Percentiles rank a stretch among this genome's conserved stretches.
Evolutionary conservation across 2,329 filamentous ascomycete species (phyloP).

Genomic region (Cladobotryum mycophilum): DNA sequence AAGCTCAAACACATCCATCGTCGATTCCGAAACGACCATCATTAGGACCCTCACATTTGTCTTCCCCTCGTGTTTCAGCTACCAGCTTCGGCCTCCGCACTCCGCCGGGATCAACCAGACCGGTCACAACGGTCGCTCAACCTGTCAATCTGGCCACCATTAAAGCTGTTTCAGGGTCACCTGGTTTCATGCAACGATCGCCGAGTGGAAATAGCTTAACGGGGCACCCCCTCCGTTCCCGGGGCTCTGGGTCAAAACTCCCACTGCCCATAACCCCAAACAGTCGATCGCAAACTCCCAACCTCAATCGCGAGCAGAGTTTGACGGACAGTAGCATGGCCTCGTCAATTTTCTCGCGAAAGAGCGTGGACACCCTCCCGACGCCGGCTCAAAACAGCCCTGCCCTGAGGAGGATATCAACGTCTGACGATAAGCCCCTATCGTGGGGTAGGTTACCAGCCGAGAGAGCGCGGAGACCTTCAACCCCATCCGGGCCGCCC

Average conservation of each 20-base stretch:
- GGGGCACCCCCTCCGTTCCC: slow-evolving; percentile 27
- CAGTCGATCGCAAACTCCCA: slow-evolving; percentile 30
- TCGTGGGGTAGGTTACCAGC: slow-evolving; percentile 22
- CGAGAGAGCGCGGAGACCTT: slow-evolving; percentile 8
- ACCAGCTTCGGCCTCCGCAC: neutral
- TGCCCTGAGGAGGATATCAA: slow-evolving; percentile 15
- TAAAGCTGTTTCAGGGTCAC: slow-evolving; percentile 14
- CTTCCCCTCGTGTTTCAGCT: slow-evolving; percentile 8
- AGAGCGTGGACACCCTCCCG: slow-evolving; percentile 28
- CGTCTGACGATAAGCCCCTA: slow-evolving; percentile 13
- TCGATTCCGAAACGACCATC: slow-evolving; percentile 15
- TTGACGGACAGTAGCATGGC: slow-evolving; percentile 39
- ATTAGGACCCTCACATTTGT: neutral
- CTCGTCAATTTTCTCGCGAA: slow-evolving; percentile 35
- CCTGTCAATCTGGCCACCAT: slow-evolving; percentile 8
- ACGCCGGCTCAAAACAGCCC: slow-evolving; percentile 28
- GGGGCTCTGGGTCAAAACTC: slow-evolving; percentile 32
- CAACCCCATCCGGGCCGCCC: slow-evolving; percentile 12
- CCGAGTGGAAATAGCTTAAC: slow-evolving; percentile 21
- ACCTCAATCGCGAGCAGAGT: slow-evolving; percentile 29
- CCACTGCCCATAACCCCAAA: slow-evolving; percentile 32
- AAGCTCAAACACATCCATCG: slow-evolving; percentile 20
- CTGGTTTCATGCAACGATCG: slow-evolving; percentile 14
- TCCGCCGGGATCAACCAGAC: slow-evolving; percentile 5
- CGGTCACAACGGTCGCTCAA: slow-evolving; percentile 6